Evolutionary conservation across 2,329 filamentous ascomycete genomes (phyloP), one percentile per base, ranked within the genome.

Genomic region (Trichothecium sympodiale): DNA sequence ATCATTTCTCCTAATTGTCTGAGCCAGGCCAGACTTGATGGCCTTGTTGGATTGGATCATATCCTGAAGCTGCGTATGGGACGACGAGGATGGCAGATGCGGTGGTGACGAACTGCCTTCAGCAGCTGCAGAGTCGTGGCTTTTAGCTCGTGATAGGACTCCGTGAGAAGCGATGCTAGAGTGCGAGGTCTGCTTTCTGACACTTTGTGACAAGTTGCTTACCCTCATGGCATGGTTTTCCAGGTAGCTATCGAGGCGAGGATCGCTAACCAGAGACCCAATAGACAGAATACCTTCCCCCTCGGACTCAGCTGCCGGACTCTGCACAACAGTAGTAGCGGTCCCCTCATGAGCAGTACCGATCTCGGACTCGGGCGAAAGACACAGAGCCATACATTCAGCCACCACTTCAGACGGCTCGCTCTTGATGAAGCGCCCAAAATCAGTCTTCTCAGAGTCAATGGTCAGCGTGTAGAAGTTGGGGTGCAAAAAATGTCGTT

Each of bases 391-490:
- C 64, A 86, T 80, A 45, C 85, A 91, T 44, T 85, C 78, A 3
- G 82, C 80, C 2, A 88, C 80, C 2, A 91, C 77, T 53, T 89
- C 84, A 1, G 83, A 75, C 7, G 83, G 77, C 44, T 88, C 83
- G 46, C 79, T 82, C 46, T 83, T 85, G 48, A 85, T 73, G 80
- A 81, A 91, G 35, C 83, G 75, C 29, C 80, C 78, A 41, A 76
- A 70, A 48, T 91, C 83, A 1, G 69, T 78, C 51, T 87, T 74
- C 53, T 91, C 84, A 3, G 84, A 82, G 42, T 91, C 84, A 33
- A 84, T 70, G 0, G 83, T 89, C 31, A 83, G 67, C 27, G 71
- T 80, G 52, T 84, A 88, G 55, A 91, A 89, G 54, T 88, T 88
- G n/a, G 83, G 80, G 52, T 91, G 84, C 13, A 91, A 60, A 5